Conservation (phyloP, 2,329 filamentous ascomycete species). For the Colletotrichum filicis region DNA sequence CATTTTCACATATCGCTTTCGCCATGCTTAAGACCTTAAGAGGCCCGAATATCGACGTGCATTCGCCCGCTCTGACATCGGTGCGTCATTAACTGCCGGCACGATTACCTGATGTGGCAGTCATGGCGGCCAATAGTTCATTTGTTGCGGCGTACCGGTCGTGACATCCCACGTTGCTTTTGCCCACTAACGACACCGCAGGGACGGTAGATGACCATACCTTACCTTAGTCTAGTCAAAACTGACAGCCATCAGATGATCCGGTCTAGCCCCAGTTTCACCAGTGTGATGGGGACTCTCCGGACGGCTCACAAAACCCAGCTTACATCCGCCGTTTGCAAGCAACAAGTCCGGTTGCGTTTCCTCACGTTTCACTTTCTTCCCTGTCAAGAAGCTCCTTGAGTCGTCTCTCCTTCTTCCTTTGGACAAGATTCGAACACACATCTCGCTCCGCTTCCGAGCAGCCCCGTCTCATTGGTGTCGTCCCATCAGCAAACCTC, state of each 20-base stretch:
- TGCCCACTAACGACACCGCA: constrained; percentile 29
- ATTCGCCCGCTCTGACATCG: constrained; percentile 32
- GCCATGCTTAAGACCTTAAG: constrained; percentile 4
- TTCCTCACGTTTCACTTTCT: constrained; percentile 30
- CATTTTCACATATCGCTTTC: constrained; percentile 1
- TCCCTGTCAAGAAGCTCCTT: constrained; percentile 23
- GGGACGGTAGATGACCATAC: constrained; percentile 29
- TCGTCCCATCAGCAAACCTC: not conserved
- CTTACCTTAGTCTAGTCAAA: constrained; percentile 24
- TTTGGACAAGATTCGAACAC: not conserved
- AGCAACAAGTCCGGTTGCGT: constrained; percentile 1
- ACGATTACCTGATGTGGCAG: constrained; percentile 27
- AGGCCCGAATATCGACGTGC: constrained; percentile 21
- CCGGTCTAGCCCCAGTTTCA: constrained; percentile 34
- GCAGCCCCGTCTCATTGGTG: constrained; percentile 13
- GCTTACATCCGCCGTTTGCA: constrained; percentile 25
- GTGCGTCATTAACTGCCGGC: constrained; percentile 28
- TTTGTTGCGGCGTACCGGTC: constrained; percentile 20
- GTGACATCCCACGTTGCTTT: constrained; percentile 34
- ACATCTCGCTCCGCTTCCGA: constrained; percentile 13
- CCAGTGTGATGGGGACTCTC: constrained; percentile 29
- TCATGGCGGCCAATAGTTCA: constrained; percentile 35
- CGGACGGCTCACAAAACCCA: constrained; percentile 33
- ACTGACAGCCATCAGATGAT: constrained; percentile 34
- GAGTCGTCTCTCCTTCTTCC: not conserved